phyloP scores from a whole-genome alignment of 345 rosid genomes.

The Citrus australasica region DNA sequence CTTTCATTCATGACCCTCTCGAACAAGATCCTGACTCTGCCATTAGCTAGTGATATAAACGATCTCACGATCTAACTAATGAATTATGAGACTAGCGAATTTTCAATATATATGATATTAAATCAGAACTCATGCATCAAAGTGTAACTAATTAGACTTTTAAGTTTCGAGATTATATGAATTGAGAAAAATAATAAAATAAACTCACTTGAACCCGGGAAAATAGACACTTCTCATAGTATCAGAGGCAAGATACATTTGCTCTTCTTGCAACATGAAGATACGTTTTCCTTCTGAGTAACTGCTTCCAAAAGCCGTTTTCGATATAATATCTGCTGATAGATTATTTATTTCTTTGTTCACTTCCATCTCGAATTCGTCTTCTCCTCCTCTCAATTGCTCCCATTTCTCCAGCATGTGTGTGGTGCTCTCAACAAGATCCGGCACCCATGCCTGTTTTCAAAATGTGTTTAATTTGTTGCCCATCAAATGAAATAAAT shows the following conservation, averaged over 20 bases:
- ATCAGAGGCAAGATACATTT: slow-evolving; percentile 45
- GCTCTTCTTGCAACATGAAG: slow-evolving; percentile 63
- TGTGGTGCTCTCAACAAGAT: slow-evolving; percentile 45
- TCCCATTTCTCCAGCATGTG: slow-evolving; percentile 65
- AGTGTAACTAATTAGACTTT: too few relatives aligned
- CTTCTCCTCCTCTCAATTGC: slow-evolving; percentile 43
- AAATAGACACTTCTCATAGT: slow-evolving; percentile 57
- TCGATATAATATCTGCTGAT: slow-evolving; percentile 66
- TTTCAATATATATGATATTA: too few relatives aligned
- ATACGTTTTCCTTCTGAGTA: slow-evolving; percentile 66
- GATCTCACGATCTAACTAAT: too few relatives aligned
- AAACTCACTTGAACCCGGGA: slow-evolving; percentile 70
- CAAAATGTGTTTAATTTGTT: not conserved
- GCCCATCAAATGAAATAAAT: not conserved
- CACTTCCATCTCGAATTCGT: slow-evolving; percentile 63
- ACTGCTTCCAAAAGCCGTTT: slow-evolving; percentile 78
- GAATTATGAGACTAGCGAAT: too few relatives aligned
- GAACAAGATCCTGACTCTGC: too few relatives aligned
- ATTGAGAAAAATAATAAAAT: not conserved
- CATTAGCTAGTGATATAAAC: too few relatives aligned
- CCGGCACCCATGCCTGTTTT: slow-evolving; percentile 57
- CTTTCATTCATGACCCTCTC: too few relatives aligned
- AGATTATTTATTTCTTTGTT: slow-evolving; percentile 51
- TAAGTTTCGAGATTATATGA: too few relatives aligned
- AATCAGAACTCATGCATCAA: too few relatives aligned